These are phyloP conservation scores for Pythium monospermum DNA, from an alignment of 352 stramenopile species.

Conservation along the genomic window DNA sequence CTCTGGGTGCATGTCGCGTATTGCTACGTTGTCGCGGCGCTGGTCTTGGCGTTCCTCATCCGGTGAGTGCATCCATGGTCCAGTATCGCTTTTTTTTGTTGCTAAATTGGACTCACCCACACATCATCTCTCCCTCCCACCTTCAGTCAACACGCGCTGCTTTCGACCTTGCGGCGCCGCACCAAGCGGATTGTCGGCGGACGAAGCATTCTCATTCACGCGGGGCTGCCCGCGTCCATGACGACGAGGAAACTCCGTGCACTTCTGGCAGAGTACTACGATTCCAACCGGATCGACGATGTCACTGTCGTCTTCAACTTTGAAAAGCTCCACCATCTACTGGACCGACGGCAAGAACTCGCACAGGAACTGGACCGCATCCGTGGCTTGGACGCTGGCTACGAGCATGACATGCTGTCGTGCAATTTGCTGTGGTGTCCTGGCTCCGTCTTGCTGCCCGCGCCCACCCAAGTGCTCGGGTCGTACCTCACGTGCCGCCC, in stretches of 20 bases:
- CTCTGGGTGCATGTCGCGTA: conserved; percentile 77
- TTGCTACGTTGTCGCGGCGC: conserved; percentile 60
- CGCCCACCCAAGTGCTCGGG: conserved; percentile 30
- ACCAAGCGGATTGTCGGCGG: conserved; percentile 65
- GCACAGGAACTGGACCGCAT: conserved; percentile 53
- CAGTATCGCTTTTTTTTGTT: neutral
- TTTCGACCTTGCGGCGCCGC: conserved; percentile 39
- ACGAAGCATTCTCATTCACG: conserved; percentile 66
- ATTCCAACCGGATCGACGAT: conserved; percentile 40
- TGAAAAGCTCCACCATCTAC: conserved; percentile 45
- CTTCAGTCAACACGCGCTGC: conserved; percentile 40
- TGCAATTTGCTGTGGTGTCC: conserved; percentile 67
- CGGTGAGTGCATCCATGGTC: conserved; percentile 7
- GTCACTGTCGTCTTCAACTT: conserved; percentile 66
- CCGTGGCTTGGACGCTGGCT: conserved; percentile 42
- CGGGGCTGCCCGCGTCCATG: conserved; percentile 45
- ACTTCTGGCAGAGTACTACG: conserved; percentile 35
- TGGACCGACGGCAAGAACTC: conserved; percentile 40
- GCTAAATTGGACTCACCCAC: neutral
- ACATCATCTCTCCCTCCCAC: neutral
- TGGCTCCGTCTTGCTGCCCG: conserved; percentile 47
- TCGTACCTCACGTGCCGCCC: conserved; percentile 54
- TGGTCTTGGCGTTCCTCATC: conserved; percentile 43
- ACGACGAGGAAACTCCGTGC: conserved; percentile 39
- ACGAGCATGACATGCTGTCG: conserved; percentile 49